Conservation (phyloP, 2,329 filamentous ascomycete species). For the Kalmusia sp. region DNA sequence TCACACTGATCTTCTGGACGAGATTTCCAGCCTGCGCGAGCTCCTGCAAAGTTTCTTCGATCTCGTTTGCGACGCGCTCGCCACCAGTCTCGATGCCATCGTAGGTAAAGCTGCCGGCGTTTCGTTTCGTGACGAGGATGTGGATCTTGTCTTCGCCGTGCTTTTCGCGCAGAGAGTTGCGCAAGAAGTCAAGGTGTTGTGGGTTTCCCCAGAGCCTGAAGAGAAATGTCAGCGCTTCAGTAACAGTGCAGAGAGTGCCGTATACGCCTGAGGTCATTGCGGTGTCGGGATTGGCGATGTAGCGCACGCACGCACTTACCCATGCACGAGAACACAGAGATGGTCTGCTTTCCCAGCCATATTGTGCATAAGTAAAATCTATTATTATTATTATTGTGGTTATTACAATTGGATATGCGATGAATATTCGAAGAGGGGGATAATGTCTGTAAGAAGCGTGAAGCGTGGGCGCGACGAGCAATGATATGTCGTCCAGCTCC, state of each 20-base stretch:
- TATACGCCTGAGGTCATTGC: background rate
- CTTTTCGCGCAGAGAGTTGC: conserved; percentile 67
- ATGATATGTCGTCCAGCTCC: conserved; percentile 10
- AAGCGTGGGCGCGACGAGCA: background rate
- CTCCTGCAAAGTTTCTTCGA: conserved; percentile 64
- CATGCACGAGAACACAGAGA: conserved; percentile 79
- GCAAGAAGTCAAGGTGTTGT: conserved; percentile 72
- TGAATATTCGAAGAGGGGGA: background rate
- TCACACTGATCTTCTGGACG: conserved; percentile 82
- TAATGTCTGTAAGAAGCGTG: background rate
- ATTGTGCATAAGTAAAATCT: background rate
- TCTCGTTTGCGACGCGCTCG: conserved; percentile 68
- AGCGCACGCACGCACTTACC: conserved; percentile 56
- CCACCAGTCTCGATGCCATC: conserved; percentile 74
- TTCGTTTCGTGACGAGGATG: conserved; percentile 75
- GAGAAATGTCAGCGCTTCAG: conserved; percentile 19
- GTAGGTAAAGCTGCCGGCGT: conserved; percentile 73
- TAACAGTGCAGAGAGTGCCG: background rate
- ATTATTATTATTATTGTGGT: no score
- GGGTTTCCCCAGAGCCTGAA: conserved; percentile 80
- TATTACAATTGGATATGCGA: background rate
- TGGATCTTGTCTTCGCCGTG: conserved; percentile 70
- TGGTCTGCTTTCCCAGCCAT: conserved; percentile 61
- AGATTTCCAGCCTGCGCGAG: conserved; percentile 68
- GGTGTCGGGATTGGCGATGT: conserved; percentile 3